Conservation (phyloP, 495 filamentous ascomycete species). For the Pyrenula aspistea region DNA sequence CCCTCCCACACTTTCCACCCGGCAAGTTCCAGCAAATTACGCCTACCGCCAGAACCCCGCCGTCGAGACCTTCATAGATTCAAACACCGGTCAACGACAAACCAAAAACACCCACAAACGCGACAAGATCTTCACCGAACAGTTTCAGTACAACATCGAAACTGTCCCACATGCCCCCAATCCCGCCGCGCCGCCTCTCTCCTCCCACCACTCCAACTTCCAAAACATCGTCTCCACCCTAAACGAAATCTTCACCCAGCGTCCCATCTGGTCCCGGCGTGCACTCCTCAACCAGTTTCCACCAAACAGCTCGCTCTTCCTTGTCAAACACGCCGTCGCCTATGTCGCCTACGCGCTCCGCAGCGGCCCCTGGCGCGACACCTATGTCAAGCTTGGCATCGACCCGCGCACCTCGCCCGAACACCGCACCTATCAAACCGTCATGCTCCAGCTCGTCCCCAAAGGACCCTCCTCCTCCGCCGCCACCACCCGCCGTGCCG, state of each 20-base stretch:
- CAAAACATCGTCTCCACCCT: constrained; percentile 47
- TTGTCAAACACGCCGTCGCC: constrained; percentile 52
- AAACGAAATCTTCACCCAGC: constrained; percentile 46
- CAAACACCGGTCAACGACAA: constrained; percentile 31
- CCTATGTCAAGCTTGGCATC: constrained; percentile 69
- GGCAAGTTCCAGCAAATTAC: constrained; percentile 56
- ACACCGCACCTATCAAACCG: constrained; percentile 72
- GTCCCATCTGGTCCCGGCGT: constrained; percentile 80
- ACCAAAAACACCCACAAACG: constrained; percentile 38
- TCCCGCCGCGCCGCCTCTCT: constrained; percentile 33
- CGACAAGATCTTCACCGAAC: constrained; percentile 39
- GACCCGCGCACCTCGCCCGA: constrained; percentile 68
- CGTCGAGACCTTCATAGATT: constrained; percentile 37
- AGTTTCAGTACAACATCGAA: constrained; percentile 47
- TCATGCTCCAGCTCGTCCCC: constrained; percentile 65
- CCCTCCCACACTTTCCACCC: constrained; percentile 60
- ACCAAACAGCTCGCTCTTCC: constrained; percentile 34
- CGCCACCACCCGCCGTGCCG: not conserved
- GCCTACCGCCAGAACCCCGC: constrained; percentile 48
- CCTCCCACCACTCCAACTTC: constrained; percentile 33
- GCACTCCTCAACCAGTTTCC: constrained; percentile 54
- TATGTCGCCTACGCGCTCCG: constrained; percentile 84
- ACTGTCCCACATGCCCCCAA: constrained; percentile 22
- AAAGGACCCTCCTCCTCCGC: constrained; percentile 32
- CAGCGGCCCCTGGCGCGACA: constrained; percentile 82